These are phyloP conservation scores for Mycosphaerella sp. DNA, from an alignment of 2,329 filamentous ascomycete species.

Conservation along the genomic window DNA sequence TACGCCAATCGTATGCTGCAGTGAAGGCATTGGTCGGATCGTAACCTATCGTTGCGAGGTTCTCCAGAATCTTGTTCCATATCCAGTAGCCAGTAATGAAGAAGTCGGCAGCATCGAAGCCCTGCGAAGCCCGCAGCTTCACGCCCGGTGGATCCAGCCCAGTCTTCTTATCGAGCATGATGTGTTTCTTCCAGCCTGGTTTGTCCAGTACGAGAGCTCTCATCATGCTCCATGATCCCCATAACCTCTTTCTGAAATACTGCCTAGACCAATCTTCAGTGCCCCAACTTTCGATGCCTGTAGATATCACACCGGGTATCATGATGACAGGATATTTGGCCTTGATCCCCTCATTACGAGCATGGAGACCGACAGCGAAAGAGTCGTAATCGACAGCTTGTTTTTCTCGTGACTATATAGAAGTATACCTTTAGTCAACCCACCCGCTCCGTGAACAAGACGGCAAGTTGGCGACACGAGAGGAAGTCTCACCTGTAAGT, in stretches of 20 bases:
- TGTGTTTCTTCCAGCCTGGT: slow-evolving; percentile 87
- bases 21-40: slow-evolving; percentile 73
- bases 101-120: slow-evolving; percentile 97
- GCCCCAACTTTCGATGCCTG: slow-evolving; percentile 93
- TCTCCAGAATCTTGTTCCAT: slow-evolving; percentile 98
- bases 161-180: slow-evolving; percentile 91
- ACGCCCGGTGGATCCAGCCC: slow-evolving; percentile 85
- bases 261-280: slow-evolving; percentile 76
- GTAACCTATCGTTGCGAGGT: slow-evolving; percentile 90
- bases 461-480: slow-evolving; percentile 24
- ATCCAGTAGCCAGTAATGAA: slow-evolving; percentile 92
- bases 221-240: slow-evolving; percentile 99
- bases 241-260: slow-evolving; percentile 90
- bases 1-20: slow-evolving; percentile 79
- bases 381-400: slow-evolving; percentile 88
- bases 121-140: slow-evolving; percentile 87
- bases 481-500: slow-evolving; percentile 62
- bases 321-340: slow-evolving; percentile 90
- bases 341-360: slow-evolving; percentile 69
- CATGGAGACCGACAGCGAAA: slow-evolving; percentile 82
- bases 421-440: slow-evolving; percentile 26
- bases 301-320: slow-evolving; percentile 96
- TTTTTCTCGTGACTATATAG: slow-evolving; percentile 67
- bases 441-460: slow-evolving; percentile 19
- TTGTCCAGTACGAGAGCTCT: slow-evolving; percentile 87